phyloP scores from a whole-genome alignment of 2,329 filamentous ascomycete species.

The Fusarium kyushuense region DNA sequence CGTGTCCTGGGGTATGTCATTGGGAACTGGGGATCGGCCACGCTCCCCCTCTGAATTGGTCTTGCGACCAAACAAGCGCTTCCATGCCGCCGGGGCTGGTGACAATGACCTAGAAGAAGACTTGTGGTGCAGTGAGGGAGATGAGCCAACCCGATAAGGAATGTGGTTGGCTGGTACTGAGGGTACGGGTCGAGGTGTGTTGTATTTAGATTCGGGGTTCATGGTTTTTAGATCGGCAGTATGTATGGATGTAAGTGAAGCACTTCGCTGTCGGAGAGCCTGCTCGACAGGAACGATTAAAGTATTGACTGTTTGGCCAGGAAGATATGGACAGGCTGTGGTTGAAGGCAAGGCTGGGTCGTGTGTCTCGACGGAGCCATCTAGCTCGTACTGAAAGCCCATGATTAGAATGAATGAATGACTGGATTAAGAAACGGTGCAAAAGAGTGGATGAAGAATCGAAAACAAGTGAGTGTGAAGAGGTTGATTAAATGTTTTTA shows the following conservation, averaged over 20 bases:
- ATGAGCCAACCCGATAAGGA: slow-evolving; percentile 48
- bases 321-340: slow-evolving; percentile 84
- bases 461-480: slow-evolving; percentile 27
- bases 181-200: slow-evolving; percentile 72
- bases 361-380: slow-evolving; percentile 81
- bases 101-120: slow-evolving; percentile 63
- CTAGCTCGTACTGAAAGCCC: slow-evolving; percentile 78
- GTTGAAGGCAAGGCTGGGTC: slow-evolving; percentile 80
- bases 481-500: slow-evolving; percentile 35
- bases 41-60: slow-evolving; percentile 51
- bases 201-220: slow-evolving; percentile 81
- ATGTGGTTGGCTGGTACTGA: slow-evolving; percentile 46
- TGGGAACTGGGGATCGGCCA: slow-evolving; percentile 50
- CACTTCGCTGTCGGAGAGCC: slow-evolving; percentile 69
- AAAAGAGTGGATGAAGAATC: slow-evolving; percentile 26
- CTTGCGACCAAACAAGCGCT: slow-evolving; percentile 63
- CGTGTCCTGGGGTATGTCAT: slow-evolving; percentile 35
- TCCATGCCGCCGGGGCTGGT: slow-evolving; percentile 61
- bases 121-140: slow-evolving; percentile 51
- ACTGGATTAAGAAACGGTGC: slow-evolving; percentile 10
- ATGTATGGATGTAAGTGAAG: slow-evolving; percentile 71
- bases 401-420: slow-evolving; percentile 43
- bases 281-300: slow-evolving; percentile 82
- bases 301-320: slow-evolving; percentile 88
- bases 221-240: slow-evolving; percentile 76